Base-by-base conservation (phyloP, 768 basidiomycete genomes). In the Russula earlei region DNA sequence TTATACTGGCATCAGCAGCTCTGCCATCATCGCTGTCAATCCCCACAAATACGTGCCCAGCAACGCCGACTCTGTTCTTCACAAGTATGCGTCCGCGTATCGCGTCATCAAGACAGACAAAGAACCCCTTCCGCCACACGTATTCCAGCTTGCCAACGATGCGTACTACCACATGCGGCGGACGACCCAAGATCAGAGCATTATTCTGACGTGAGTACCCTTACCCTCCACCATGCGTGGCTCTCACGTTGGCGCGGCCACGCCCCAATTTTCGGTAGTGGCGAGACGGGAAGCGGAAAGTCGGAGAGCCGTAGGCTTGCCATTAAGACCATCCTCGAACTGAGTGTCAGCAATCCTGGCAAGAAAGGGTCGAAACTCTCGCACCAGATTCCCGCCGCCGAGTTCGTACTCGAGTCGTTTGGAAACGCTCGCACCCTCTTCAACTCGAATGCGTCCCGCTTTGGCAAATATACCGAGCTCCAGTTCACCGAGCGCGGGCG, bases 381-480 rank as follows among this genome's bases (percentile, higher is more conserved):
- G 1, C 72, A 71, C 45, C 91, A 95, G 68, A 79, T 98, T 37
- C 93, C 93, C 36, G 88, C 93, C 19, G 86, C 91, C 22, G 90
- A 96, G 75, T 97, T 92, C 69, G 90, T 97, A 58, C 84, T 97
- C 59, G 93, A 98, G 69, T 76, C 91, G 1, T 98, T 98, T 67
- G 95, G 95, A 15, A 87, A 89, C 63, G 90, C 94, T 19, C 85
- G 90, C 56, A 91, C 91, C 1, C 80, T 91, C 53, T 86, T 90
- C 73, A 96, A 97, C 66, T 80, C 90, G 45, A 96, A 96, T 65
- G 94, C 95, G 14, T 97, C 96, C 29, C 86, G 92, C 46, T 96
- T 95, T 67, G 96, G 95, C 54, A 93, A 95, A 69, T 99, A 99
- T 69, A 96, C 93, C 43, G 96, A 99, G 67, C 79, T 99, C 0